phyloP scores from a whole-genome alignment of 306 rosid genomes.

The Prunus campanulata region DNA sequence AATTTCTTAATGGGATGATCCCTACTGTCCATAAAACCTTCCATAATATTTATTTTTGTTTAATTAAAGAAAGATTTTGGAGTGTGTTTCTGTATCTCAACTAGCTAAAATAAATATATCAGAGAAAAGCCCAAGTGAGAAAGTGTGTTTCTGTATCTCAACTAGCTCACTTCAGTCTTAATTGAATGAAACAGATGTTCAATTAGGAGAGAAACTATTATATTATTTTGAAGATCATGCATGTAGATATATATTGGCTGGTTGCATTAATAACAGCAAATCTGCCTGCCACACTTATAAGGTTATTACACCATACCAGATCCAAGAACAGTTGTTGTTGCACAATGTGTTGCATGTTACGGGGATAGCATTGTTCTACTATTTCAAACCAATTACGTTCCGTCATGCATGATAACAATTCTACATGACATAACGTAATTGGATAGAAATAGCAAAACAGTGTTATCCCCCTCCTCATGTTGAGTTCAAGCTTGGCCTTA shows the following conservation, averaged over 20 bases:
- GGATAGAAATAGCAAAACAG: no score
- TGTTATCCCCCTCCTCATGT: no score
- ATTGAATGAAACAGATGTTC: background rate
- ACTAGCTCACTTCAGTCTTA: background rate
- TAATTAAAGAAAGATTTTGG: background rate
- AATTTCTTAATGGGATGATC: slow-evolving; percentile 10
- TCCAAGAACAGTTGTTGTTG: background rate
- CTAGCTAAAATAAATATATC: background rate
- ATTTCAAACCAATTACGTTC: no score
- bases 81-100: background rate
- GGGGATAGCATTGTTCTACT: no score
- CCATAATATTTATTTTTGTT: background rate
- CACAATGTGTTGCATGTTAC: background rate
- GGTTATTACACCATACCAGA: no score
- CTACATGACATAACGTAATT: no score
- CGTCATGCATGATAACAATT: no score
- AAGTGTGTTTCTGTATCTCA: slow-evolving; percentile 15
- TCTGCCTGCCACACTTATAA: background rate
- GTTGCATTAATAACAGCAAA: slow-evolving; percentile 8
- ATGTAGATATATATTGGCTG: slow-evolving; percentile 20
- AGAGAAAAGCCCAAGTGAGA: background rate
- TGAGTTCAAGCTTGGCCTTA: background rate
- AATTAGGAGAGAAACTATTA: slow-evolving; percentile 17
- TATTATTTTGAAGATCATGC: slow-evolving; percentile 12
- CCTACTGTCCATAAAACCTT: slow-evolving; percentile 3